phyloP scores from a whole-genome alignment of 148 eudicot genomes.

The Oxyria digyna region DNA sequence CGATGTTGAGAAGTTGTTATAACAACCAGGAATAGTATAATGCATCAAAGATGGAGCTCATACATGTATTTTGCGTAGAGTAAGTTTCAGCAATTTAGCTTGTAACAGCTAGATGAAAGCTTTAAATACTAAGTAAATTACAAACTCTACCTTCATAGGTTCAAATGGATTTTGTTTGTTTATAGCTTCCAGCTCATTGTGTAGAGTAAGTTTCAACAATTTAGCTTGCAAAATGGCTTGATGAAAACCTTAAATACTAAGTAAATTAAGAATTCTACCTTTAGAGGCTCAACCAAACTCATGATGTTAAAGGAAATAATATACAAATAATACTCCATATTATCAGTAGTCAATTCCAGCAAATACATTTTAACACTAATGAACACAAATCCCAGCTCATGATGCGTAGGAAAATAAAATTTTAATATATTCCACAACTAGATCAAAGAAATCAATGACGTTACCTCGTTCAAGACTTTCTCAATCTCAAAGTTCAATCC shows the following conservation, averaged over 20 bases:
- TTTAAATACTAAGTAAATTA: background rate
- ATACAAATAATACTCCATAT: background rate
- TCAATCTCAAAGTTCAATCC: conserved; percentile 73
- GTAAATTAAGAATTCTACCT: too few species aligned
- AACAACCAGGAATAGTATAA: background rate
- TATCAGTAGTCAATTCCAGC: background rate
- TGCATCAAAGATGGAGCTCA: background rate
- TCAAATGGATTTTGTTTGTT: conserved; percentile 62
- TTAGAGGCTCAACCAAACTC: too few species aligned
- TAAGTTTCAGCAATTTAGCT: background rate
- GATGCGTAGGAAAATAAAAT: too few species aligned
- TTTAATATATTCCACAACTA: too few species aligned
- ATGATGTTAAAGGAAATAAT: too few species aligned
- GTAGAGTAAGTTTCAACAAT: too few species aligned
- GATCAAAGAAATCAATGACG: background rate
- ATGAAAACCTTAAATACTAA: too few species aligned
- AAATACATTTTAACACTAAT: background rate
- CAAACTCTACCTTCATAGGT: conserved; percentile 48
- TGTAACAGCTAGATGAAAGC: background rate
- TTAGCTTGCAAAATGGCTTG: conserved; percentile 66
- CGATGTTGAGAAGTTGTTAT: background rate
- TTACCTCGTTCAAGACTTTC: conserved; percentile 46
- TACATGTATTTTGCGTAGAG: background rate
- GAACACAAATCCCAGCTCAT: background rate
- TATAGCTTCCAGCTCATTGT: conserved; percentile 71